phyloP scores from a whole-genome alignment of 371 early-diverging fungal genomes.

The Rhizopus sp. region DNA sequence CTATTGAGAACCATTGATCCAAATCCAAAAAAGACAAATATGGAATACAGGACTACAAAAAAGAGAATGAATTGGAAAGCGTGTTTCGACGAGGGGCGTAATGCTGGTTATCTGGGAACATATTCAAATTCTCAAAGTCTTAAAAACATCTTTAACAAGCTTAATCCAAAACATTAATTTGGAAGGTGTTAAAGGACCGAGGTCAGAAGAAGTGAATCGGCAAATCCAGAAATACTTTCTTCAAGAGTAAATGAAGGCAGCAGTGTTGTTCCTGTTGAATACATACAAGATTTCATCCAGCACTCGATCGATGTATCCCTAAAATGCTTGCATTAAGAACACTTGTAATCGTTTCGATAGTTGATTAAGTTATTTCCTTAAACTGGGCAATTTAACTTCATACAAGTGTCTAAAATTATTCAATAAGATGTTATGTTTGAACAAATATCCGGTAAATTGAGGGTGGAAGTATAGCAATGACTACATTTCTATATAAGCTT shows the following conservation, averaged over 20 bases:
- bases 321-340: conserved; percentile 4
- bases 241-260: conserved; percentile 10
- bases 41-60: conserved; percentile 18
- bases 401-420: too few relatives aligned
- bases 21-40: conserved; percentile 13
- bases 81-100: conserved; percentile 18
- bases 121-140: conserved; percentile 22
- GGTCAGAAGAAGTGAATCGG: background rate
- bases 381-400: too few relatives aligned
- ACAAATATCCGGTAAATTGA: too few relatives aligned
- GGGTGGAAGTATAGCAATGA: too few relatives aligned
- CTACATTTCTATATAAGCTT: too few relatives aligned
- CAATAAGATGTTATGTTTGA: too few relatives aligned
- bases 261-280: conserved; percentile 9
- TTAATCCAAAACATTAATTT: conserved; percentile 19
- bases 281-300: conserved; percentile 12
- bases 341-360: background rate
- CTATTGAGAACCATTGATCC: conserved; percentile 14
- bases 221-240: conserved; percentile 8
- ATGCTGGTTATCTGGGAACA: conserved; percentile 18
- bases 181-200: too few relatives aligned
- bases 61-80: conserved; percentile 20
- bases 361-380: too few relatives aligned
- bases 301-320: background rate
- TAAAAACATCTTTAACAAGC: conserved; percentile 22